Evolutionary conservation across 768 basidiomycete species (phyloP), one percentile per base, ranked within the genome.

Genomic region (Infundibulicybe gibba): DNA sequence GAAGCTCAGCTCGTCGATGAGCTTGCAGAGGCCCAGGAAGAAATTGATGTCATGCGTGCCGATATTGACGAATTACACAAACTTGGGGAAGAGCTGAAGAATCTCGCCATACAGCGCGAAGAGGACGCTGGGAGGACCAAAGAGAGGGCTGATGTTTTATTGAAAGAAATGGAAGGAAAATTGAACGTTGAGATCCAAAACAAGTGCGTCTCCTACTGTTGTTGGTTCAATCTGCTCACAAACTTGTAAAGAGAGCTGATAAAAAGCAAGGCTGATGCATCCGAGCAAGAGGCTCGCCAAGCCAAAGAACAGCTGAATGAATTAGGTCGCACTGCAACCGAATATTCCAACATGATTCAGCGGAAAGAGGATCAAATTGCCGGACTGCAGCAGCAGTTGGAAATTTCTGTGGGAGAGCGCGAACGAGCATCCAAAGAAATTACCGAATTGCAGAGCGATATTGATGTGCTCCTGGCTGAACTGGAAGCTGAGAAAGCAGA

Each of bases 291-390:
- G 32, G 70, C 80, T 9, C 81, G 87, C 11, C 80, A 85, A 38
- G 69, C 82, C 8, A 89, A 86, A 58, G 83, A 85, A 37, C 89
- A 95, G 54, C 71, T 92, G 1, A 72, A 81, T 1, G 87, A 93
- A 59, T 66, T 95, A 54, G 75, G 81, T n/a, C 79, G 86, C 19
- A 85, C 87, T 2, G 77, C 85, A 11, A 81, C 79, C 2, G 90
- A 93, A 15, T 87, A 86, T 52, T 83, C 90, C 6, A 69, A 67
- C 13, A 81, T 85, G 70, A 80, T 93, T 56, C 77, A 85, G 68
- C 78, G 76, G 65, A 90, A 87, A 62, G 91, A 94, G 40, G 76
- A 80, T 2, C 83, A 87, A 17, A 74, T 88, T n/a, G 56, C 68
- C 3, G 66, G 71, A 9, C 68, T 91, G 16, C 59, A 69, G 0